Evolutionary conservation across 306 rosid genomes (phyloP).

Genomic region (Geum urbanum): DNA sequence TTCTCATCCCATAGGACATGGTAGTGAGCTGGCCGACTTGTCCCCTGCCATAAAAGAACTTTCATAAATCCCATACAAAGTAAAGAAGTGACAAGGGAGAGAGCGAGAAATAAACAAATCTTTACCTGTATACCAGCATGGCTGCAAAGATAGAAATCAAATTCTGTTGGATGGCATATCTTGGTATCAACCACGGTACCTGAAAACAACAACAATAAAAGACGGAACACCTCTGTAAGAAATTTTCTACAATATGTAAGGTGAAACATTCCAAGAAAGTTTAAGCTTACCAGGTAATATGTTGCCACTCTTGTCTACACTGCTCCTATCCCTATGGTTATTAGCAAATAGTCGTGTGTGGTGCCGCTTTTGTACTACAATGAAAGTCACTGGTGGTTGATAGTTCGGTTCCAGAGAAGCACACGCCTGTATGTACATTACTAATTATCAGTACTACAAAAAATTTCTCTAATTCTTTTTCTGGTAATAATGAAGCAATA

Average conservation of each 20-base stretch:
- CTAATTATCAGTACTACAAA: constrained; percentile 9
- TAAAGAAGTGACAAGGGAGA: not conserved
- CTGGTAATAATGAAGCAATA: not conserved
- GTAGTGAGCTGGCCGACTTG: constrained; percentile 91
- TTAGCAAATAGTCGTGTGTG: constrained; percentile 82
- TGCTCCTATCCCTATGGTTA: constrained; percentile 72
- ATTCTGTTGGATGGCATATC: constrained; percentile 90
- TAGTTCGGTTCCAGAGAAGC: constrained; percentile 91
- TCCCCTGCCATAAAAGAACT: constrained; percentile 46
- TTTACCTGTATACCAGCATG: constrained; percentile 90
- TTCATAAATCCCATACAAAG: not conserved
- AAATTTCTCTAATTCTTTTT: not conserved
- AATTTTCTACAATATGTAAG: not conserved
- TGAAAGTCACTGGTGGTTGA: constrained; percentile 93
- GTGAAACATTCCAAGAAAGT: not conserved
- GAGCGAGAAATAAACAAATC: not conserved
- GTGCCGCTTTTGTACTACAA: constrained; percentile 90
- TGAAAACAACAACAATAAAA: constrained; percentile 22
- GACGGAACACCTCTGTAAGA: not conserved
- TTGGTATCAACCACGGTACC: constrained; percentile 86
- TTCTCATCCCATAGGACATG: constrained; percentile 97
- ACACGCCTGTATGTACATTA: constrained; percentile 53
- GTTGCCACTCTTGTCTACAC: constrained; percentile 86
- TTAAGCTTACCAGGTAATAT: constrained; percentile 66
- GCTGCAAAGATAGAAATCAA: constrained; percentile 93